These are phyloP conservation scores for Conoideocrella luteorostrata DNA, from an alignment of 2,329 filamentous ascomycete genomes.

Conservation along the genomic window DNA sequence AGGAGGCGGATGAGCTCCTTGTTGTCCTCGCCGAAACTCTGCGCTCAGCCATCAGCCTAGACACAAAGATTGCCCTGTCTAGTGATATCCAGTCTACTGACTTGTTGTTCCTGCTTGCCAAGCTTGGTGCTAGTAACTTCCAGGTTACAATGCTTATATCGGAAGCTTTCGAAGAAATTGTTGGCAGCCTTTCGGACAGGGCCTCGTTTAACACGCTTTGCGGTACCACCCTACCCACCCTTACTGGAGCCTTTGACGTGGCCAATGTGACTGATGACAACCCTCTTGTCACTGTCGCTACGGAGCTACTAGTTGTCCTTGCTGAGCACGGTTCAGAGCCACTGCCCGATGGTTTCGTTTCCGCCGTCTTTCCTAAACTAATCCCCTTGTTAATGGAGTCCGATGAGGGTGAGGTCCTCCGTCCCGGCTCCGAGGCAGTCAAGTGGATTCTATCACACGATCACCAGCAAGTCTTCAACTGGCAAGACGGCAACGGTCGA, in stretches of 20 bases:
- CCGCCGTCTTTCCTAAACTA: constrained; percentile 79
- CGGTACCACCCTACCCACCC: constrained; percentile 75
- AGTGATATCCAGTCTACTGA: constrained; percentile 69
- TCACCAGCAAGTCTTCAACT: constrained; percentile 80
- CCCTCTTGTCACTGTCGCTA: constrained; percentile 78
- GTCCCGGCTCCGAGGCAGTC: constrained; percentile 77
- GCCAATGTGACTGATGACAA: constrained; percentile 80
- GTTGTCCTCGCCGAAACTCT: constrained; percentile 85
- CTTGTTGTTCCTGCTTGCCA: constrained; percentile 81
- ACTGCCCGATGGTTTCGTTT: constrained; percentile 79
- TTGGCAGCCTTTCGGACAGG: constrained; percentile 58
- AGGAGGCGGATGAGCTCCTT: constrained; percentile 86
- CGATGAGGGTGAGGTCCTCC: constrained; percentile 79
- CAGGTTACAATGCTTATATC: constrained; percentile 82
- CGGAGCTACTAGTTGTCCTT: constrained; percentile 74
- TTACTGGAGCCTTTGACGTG: constrained; percentile 85
- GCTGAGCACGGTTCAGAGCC: constrained; percentile 79
- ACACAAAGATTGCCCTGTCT: constrained; percentile 67
- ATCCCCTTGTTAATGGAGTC: constrained; percentile 76
- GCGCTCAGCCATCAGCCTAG: constrained; percentile 72
- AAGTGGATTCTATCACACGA: constrained; percentile 89
- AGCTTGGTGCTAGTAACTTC: constrained; percentile 82
- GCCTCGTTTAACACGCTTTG: constrained; percentile 74
- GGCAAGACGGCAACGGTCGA: constrained; percentile 73
- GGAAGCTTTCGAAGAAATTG: constrained; percentile 87